phyloP scores from a whole-genome alignment of 352 stramenopile species.

The Phytophthora uliginosa region DNA sequence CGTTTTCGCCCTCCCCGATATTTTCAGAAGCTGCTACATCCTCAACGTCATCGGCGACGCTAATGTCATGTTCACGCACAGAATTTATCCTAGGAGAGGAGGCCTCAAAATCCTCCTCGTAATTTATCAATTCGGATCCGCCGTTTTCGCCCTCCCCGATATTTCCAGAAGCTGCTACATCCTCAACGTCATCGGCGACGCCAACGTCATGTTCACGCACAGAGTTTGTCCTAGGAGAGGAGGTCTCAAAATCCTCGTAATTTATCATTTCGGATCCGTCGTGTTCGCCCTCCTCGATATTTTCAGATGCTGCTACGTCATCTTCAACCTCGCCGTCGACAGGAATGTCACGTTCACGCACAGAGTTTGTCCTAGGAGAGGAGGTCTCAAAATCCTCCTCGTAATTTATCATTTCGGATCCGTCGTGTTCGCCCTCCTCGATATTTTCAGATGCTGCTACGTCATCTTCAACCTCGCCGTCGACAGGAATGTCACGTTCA shows the following conservation, averaged over 20 bases:
- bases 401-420: constrained; percentile 10
- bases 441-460: not conserved
- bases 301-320: not conserved
- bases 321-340: constrained; percentile 9
- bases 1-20: constrained; percentile 3
- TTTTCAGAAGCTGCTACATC: constrained; percentile 3
- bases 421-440: constrained; percentile 2
- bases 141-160: constrained; percentile 43
- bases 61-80: not conserved
- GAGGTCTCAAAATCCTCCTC: constrained; percentile 62
- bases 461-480: constrained; percentile 11
- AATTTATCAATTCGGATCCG: constrained; percentile 29
- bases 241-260: not conserved
- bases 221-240: not conserved
- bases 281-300: constrained; percentile 4
- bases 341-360: not conserved
- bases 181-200: constrained; percentile 14
- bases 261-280: no score
- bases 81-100: constrained; percentile 34
- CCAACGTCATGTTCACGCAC: not conserved
- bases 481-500: not conserved
- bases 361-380: constrained; percentile 22
- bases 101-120: constrained; percentile 62
- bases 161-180: not conserved
- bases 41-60: constrained; percentile 1